Conservation (phyloP, 2,329 filamentous ascomycete genomes). For the Fusarium sp. region DNA sequence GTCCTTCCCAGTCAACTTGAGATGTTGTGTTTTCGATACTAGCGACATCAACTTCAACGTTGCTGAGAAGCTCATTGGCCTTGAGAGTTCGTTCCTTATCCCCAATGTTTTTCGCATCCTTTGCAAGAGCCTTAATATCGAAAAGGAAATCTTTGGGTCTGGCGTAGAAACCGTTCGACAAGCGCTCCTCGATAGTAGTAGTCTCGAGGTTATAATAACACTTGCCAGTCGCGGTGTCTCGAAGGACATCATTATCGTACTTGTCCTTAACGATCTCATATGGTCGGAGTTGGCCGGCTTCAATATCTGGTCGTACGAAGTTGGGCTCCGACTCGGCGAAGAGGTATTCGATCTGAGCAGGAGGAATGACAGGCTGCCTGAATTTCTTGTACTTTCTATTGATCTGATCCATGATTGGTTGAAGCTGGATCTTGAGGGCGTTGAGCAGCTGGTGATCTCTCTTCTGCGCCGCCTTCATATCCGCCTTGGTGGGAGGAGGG, state of each 20-base stretch:
- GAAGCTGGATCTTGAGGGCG: conserved; percentile 85
- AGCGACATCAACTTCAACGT: conserved; percentile 93
- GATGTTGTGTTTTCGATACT: conserved; percentile 76
- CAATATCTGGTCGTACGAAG: conserved; percentile 69
- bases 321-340: conserved; percentile 85
- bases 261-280: conserved; percentile 85
- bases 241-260: conserved; percentile 80
- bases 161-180: conserved; percentile 97
- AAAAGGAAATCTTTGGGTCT: conserved; percentile 88
- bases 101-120: conserved; percentile 84
- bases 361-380: conserved; percentile 81
- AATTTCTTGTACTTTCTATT: conserved; percentile 92
- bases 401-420: conserved; percentile 97
- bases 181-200: conserved; percentile 91
- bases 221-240: conserved; percentile 80
- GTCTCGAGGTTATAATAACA: conserved; percentile 97
- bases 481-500: conserved; percentile 77
- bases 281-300: conserved; percentile 70
- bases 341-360: conserved; percentile 80
- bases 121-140: conserved; percentile 86
- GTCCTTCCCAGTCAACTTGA: conserved; percentile 81
- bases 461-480: conserved; percentile 83
- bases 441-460: conserved; percentile 88
- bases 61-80: conserved; percentile 90
- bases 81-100: conserved; percentile 86